Conservation (phyloP, 257 asterid genomes). For the Capsicum chinense region DNA sequence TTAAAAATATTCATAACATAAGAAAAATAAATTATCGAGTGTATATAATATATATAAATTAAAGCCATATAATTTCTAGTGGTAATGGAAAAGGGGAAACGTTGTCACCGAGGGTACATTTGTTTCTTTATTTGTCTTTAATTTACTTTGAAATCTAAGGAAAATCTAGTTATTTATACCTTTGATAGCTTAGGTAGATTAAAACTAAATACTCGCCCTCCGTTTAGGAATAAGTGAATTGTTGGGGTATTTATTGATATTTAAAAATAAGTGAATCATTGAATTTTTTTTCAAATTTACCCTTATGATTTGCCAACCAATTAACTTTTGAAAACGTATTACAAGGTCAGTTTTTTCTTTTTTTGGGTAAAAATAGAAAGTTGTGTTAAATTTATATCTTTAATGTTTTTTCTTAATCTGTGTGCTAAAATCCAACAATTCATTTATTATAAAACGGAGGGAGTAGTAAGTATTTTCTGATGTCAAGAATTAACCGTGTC, state of each 20-base stretch:
- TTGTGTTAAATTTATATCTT: too few species aligned
- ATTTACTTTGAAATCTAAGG: constrained; percentile 34
- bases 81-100: constrained; percentile 59
- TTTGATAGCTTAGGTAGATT: constrained; percentile 12
- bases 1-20: background rate
- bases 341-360: too few species aligned
- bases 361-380: too few species aligned
- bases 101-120: constrained; percentile 72
- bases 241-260: too few species aligned
- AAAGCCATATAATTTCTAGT: background rate
- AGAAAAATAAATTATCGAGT: background rate
- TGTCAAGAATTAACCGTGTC: constrained; percentile 39
- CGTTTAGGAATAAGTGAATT: too few species aligned
- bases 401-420: too few species aligned
- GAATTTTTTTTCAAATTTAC: too few species aligned
- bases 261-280: too few species aligned
- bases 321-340: too few species aligned
- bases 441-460: too few species aligned
- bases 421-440: too few species aligned
- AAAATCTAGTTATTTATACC: background rate
- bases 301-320: too few species aligned
- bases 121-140: constrained; percentile 64
- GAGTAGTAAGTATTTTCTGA: constrained; percentile 24
- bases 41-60: background rate
- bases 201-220: background rate